phyloP scores from a whole-genome alignment of 2,329 filamentous ascomycete genomes.

The Alternaria ethzedia region DNA sequence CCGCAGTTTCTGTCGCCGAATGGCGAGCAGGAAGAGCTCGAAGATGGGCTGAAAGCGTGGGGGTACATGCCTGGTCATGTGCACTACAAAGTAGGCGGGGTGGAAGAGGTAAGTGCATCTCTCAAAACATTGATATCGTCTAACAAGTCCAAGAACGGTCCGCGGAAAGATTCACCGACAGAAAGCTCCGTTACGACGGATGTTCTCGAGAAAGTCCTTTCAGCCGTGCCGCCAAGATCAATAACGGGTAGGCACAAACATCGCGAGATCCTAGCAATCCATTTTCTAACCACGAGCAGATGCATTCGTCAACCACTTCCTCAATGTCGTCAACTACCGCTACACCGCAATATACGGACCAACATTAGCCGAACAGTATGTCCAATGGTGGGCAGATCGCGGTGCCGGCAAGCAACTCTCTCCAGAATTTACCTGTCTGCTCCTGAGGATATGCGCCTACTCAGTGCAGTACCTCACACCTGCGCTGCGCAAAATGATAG shows the following conservation, averaged over 20 bases:
- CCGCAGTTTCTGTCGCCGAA: constrained; percentile 2
- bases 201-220: constrained; percentile 42
- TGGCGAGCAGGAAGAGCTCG: constrained; percentile 16
- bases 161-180: constrained; percentile 11
- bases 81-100: constrained; percentile 35
- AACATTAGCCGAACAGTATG: constrained; percentile 54
- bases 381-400: constrained; percentile 55
- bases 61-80: constrained; percentile 48
- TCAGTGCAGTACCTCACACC: constrained; percentile 53
- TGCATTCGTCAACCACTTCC: constrained; percentile 55
- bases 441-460: constrained; percentile 56
- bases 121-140: background rate
- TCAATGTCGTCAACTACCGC: constrained; percentile 54
- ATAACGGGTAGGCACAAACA: constrained; percentile 30
- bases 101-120: constrained; percentile 20
- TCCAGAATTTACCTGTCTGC: constrained; percentile 56
- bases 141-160: background rate
- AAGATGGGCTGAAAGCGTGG: constrained; percentile 41
- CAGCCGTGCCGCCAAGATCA: constrained; percentile 40
- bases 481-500: constrained; percentile 50
- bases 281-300: constrained; percentile 40
- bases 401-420: constrained; percentile 43
- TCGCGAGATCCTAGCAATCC: background rate
- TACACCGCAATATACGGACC: constrained; percentile 57
- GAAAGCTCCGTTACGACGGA: constrained; percentile 26